A percentile compares a stretch with the other conserved stretches of the same genome.
phyloP scores from a whole-genome alignment of 2,329 filamentous ascomycete genomes.

The Botrytis galanthina region DNA sequence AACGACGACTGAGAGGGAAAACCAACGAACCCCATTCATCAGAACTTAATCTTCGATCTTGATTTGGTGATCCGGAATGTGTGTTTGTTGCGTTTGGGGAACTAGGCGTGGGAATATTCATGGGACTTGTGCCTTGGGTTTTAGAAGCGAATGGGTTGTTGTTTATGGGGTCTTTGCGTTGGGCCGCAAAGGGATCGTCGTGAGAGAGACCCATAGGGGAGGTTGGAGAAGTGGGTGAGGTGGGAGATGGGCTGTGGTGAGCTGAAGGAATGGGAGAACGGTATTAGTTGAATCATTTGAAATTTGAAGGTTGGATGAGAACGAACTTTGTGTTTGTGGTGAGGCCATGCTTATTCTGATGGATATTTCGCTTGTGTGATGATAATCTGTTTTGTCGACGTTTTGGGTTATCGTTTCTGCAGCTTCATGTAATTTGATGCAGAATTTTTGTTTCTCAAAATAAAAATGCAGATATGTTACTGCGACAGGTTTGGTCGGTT shows the following conservation, averaged over 20 bases:
- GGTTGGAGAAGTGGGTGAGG: neutral
- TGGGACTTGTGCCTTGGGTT: neutral
- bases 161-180: slow-evolving; percentile 8
- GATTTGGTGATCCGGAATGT: slow-evolving; percentile 1
- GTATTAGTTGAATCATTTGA: neutral
- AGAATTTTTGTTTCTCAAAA: neutral
- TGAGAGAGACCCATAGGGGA: neutral
- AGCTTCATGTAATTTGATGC: slow-evolving; percentile 6
- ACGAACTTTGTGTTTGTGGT: slow-evolving; percentile 16
- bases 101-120: neutral
- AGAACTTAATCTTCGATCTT: slow-evolving; percentile 20
- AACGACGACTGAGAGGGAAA: slow-evolving; percentile 7
- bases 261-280: neutral
- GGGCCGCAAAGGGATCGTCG: slow-evolving; percentile 12
- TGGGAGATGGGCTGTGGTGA: slow-evolving; percentile 4
- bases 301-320: neutral
- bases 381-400: neutral
- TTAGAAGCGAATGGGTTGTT: neutral
- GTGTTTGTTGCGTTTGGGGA: slow-evolving; percentile 1
- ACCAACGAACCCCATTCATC: slow-evolving; percentile 22
- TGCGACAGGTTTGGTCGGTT: neutral
- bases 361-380: neutral
- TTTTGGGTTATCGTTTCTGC: neutral
- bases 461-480: neutral
- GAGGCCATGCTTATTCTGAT: slow-evolving; percentile 4